These are phyloP conservation scores for Piloderma croceum DNA, from an alignment of 768 basidiomycete genomes.

Conservation along the genomic window DNA sequence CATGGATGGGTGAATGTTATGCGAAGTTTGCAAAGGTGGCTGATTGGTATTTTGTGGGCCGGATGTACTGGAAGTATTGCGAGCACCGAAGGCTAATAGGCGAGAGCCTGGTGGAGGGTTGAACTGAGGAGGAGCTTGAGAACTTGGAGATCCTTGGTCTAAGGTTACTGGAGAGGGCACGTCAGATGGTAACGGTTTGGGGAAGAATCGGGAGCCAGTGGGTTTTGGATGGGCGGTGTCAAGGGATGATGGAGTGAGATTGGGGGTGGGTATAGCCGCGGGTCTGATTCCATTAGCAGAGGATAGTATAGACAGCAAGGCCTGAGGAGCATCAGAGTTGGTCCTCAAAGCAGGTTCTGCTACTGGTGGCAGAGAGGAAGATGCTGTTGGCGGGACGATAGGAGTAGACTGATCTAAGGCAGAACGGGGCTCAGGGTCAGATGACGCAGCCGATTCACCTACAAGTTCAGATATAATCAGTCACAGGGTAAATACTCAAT, in stretches of 20 bases:
- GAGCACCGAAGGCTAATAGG: conserved; percentile 35
- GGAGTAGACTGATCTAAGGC: no score
- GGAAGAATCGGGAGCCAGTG: conserved; percentile 32
- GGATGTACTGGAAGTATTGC: conserved; percentile 18
- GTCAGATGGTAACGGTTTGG: conserved; percentile 25
- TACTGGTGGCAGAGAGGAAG: no score
- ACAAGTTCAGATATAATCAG: no score
- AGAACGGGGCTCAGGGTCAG: no score
- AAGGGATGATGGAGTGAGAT: conserved; percentile 4
- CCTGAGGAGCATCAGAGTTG: conserved; percentile 2
- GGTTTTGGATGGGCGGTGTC: conserved; percentile 12
- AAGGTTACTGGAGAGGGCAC: conserved; percentile 6
- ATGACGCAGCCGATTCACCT: no score
- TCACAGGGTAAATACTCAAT: no score
- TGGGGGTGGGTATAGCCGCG: background rate
- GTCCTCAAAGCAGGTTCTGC: no score
- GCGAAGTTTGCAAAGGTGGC: background rate
- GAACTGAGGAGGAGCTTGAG: conserved; percentile 28
- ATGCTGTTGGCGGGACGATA: no score
- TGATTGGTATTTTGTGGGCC: background rate
- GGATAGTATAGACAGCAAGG: conserved; percentile 15
- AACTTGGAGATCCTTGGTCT: conserved; percentile 1
- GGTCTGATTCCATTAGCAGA: conserved; percentile 5
- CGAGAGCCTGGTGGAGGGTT: conserved; percentile 38
- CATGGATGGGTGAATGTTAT: background rate